phyloP scores from a whole-genome alignment of 2,329 filamentous ascomycete species.

The Trichophyton rubrum region DNA sequence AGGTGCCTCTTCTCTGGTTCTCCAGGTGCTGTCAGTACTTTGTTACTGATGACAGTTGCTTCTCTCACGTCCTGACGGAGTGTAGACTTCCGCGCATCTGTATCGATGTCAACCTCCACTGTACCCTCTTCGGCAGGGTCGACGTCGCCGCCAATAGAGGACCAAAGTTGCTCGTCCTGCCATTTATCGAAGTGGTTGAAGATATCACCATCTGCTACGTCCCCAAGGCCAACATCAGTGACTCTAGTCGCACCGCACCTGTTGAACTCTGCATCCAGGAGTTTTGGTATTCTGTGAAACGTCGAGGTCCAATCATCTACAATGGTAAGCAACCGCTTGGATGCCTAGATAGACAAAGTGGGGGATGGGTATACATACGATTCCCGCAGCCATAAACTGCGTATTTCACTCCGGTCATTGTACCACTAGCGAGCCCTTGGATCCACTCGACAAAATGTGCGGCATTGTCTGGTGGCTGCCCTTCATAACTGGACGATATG shows the following conservation, averaged over 20 bases:
- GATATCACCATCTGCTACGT: not conserved
- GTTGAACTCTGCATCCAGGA: not conserved
- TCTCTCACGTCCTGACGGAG: not conserved
- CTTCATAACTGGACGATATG: not conserved
- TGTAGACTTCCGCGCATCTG: not conserved
- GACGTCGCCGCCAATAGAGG: not conserved
- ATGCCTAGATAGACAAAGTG: not conserved
- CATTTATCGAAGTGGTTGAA: constrained; percentile 4
- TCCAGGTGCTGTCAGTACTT: not conserved
- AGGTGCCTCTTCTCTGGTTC: constrained; percentile 1
- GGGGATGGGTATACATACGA: not conserved
- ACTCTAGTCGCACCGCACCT: not conserved
- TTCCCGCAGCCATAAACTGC: constrained; percentile 2
- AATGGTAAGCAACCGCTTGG: not conserved
- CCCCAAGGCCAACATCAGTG: not conserved
- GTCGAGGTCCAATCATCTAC: not conserved
- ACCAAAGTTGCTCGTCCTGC: not conserved
- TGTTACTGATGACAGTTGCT: not conserved
- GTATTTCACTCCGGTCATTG: constrained; percentile 22
- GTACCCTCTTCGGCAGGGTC: not conserved
- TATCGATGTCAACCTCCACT: not conserved
- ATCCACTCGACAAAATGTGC: constrained; percentile 3
- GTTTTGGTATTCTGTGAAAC: not conserved
- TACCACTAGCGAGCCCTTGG: constrained; percentile 9
- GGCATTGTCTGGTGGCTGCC: not conserved